phyloP scores from a whole-genome alignment of 1,139 yeast genomes.

The Candida albicans region DNA sequence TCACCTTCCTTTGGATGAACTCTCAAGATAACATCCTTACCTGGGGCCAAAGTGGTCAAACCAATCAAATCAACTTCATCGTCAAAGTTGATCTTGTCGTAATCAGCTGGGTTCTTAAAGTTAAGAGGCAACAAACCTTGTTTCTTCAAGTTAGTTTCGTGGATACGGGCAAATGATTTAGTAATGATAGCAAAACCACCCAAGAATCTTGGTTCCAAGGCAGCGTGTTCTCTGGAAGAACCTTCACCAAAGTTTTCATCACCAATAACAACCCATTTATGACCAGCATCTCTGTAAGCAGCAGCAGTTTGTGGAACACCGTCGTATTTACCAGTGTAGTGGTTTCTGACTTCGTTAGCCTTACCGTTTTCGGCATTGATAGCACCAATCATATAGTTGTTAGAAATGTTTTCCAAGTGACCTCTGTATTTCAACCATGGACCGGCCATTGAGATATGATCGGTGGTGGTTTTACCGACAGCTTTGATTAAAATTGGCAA shows the following conservation, averaged over 20 bases:
- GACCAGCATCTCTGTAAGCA: conserved; percentile 90
- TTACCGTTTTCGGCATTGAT: conserved; percentile 94
- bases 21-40: conserved; percentile 82
- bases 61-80: conserved; percentile 91
- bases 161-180: conserved; percentile 96
- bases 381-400: conserved; percentile 99
- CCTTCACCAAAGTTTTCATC: conserved; percentile 99
- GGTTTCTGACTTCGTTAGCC: conserved; percentile 90
- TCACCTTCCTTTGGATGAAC: conserved; percentile 87
- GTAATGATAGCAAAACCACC: conserved; percentile 98
- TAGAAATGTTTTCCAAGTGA: conserved; percentile 97
- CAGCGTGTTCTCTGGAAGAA: conserved; percentile 99
- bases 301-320: conserved; percentile 97
- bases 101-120: conserved; percentile 84
- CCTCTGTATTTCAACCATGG: conserved; percentile 99
- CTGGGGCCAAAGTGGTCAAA: conserved; percentile 85
- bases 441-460: conserved; percentile 99
- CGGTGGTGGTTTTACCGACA: conserved; percentile 97
- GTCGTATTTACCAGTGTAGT: conserved; percentile 85
- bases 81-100: conserved; percentile 89
- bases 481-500: conserved; percentile 96
- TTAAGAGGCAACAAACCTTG: conserved; percentile 81
- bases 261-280: conserved; percentile 97
- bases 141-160: conserved; percentile 54
- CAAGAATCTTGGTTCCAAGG: conserved; percentile 98